Evolutionary conservation across 768 basidiomycete species (phyloP).

Genomic region (Glaciozyma antarctica): DNA sequence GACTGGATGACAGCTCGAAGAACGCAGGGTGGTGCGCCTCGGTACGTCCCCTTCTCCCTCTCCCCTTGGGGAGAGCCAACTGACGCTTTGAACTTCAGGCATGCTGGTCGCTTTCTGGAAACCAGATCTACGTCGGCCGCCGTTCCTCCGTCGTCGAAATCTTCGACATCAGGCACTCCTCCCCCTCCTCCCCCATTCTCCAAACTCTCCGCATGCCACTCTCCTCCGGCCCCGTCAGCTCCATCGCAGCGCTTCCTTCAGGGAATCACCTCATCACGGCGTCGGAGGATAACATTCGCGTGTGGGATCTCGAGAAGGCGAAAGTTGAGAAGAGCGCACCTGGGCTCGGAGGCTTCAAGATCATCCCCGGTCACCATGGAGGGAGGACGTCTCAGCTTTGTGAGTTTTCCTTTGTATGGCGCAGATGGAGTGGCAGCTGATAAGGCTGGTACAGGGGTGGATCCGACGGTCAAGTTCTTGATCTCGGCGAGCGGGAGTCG

Average conservation of each 20-base stretch:
- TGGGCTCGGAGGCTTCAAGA: slow-evolving; percentile 54
- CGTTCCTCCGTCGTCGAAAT: slow-evolving; percentile 83
- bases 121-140: slow-evolving; percentile 79
- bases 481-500: slow-evolving; percentile 87
- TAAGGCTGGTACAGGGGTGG: slow-evolving; percentile 54
- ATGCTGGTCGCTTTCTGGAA: slow-evolving; percentile 84
- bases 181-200: neutral
- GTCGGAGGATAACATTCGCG: slow-evolving; percentile 79
- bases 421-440: too few species aligned
- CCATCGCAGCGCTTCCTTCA: slow-evolving; percentile 83
- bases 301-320: slow-evolving; percentile 83
- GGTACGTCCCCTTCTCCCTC: slow-evolving; percentile 46
- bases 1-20: slow-evolving; percentile 41
- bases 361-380: slow-evolving; percentile 91
- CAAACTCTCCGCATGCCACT: slow-evolving; percentile 19
- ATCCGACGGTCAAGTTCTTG: slow-evolving; percentile 71
- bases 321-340: slow-evolving; percentile 54
- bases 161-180: slow-evolving; percentile 72
- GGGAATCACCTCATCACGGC: slow-evolving; percentile 84
- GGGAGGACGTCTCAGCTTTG: slow-evolving; percentile 87
- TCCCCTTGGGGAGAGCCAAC: too few species aligned
- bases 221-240: slow-evolving; percentile 84
- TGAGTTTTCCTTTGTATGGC: slow-evolving; percentile 44
- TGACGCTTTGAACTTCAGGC: too few species aligned
- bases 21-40: slow-evolving; percentile 89